A percentile compares a stretch with the other conserved stretches of the same genome.
Evolutionary conservation across 2,329 filamentous ascomycete species (phyloP).

Genomic region (Stachybotrys chlorohalonatus): DNA sequence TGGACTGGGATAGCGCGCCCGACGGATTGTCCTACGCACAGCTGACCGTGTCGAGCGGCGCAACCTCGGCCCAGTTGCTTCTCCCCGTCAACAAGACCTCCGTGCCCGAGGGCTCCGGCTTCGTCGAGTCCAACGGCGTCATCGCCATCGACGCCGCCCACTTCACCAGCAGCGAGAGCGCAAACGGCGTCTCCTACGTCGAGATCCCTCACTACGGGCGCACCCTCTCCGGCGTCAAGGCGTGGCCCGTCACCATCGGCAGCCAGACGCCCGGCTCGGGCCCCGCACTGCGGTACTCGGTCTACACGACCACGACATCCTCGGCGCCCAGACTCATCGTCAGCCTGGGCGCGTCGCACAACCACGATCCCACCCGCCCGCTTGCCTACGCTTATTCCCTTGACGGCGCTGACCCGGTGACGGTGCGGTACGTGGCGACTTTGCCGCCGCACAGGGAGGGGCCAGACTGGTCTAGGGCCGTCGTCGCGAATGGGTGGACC

Average conservation of each 20-base stretch:
- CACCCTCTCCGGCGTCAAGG: conserved; percentile 15
- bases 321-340: conserved; percentile 11
- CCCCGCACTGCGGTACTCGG: conserved; percentile 11
- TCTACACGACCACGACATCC: conserved; percentile 14
- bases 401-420: conserved; percentile 8
- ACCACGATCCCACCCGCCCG: conserved; percentile 15
- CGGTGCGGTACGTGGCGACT: conserved; percentile 11
- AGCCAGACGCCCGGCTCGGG: conserved; percentile 7
- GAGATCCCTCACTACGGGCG: conserved; percentile 19
- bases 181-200: conserved; percentile 10
- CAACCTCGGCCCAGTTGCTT: not conserved
- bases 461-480: conserved; percentile 16
- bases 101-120: conserved; percentile 14
- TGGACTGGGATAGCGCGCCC: conserved; percentile 9
- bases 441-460: conserved; percentile 12
- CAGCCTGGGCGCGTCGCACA: conserved; percentile 18
- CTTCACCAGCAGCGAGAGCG: conserved; percentile 7
- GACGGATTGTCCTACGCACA: not conserved
- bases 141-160: conserved; percentile 19
- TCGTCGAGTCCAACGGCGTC: conserved; percentile 15
- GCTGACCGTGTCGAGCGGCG: not conserved
- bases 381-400: conserved; percentile 17
- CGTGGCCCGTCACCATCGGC: conserved; percentile 11
- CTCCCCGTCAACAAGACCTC: conserved; percentile 3
- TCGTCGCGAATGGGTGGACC: conserved; percentile 15